A percentile compares a stretch with the other conserved stretches of the same genome.
Evolutionary conservation across 148 eudicot species (phyloP).

Genomic region (Dysphania ambrosioides): DNA sequence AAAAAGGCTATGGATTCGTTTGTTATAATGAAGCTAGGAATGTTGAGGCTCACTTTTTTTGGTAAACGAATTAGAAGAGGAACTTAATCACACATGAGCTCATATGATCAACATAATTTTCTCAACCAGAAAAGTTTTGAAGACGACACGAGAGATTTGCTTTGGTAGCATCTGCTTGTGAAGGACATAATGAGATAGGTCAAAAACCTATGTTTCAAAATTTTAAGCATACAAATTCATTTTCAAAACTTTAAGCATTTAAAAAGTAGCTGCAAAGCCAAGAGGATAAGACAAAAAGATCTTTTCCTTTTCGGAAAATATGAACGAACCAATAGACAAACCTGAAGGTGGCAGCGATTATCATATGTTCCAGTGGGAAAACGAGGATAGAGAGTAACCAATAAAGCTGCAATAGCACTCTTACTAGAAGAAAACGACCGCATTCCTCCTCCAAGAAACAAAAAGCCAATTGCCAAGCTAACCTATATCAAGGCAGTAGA

Average conservation of each 20-base stretch:
- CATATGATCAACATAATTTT: background rate
- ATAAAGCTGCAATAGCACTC: constrained; percentile 70
- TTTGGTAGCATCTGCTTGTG: no score
- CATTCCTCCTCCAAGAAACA: constrained; percentile 98
- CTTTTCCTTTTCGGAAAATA: background rate
- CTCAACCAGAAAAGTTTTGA: background rate
- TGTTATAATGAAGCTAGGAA: background rate
- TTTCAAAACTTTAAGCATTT: background rate
- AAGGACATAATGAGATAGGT: no score
- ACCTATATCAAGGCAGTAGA: constrained; percentile 42
- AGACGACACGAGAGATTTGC: background rate
- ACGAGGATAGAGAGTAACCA: constrained; percentile 89
- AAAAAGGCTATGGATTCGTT: no score
- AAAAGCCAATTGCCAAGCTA: constrained; percentile 85
- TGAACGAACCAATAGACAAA: constrained; percentile 19
- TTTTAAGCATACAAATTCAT: background rate
- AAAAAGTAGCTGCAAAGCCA: background rate
- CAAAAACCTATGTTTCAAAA: no score
- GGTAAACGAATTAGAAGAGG: background rate
- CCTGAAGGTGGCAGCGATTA: constrained; percentile 98
- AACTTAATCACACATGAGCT: background rate
- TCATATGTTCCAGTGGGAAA: constrained; percentile 94
- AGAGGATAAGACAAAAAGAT: background rate
- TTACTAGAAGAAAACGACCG: constrained; percentile 81
- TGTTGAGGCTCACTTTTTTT: background rate